Conservation (phyloP, 371 early-diverging fungal genomes). For the Zopfochytrium polystomum region DNA sequence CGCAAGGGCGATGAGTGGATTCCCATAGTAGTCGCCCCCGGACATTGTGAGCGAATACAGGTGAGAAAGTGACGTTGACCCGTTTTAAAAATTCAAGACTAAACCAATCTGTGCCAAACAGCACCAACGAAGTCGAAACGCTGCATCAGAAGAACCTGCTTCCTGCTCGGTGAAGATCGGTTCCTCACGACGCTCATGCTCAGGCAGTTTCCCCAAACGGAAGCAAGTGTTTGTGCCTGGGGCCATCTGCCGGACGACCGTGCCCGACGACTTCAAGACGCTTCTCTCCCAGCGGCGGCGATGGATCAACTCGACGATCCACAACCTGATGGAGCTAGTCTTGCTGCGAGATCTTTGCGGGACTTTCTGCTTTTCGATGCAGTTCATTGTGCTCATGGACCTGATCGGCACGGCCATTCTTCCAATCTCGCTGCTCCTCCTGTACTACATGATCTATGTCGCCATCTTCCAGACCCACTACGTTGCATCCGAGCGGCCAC, state of each 20-base stretch:
- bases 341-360: constrained; percentile 92
- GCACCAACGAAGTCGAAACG: constrained; percentile 90
- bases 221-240: constrained; percentile 93
- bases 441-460: constrained; percentile 70
- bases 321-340: constrained; percentile 92
- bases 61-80: too few relatives aligned
- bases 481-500: constrained; percentile 5
- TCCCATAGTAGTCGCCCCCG: constrained; percentile 89
- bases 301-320: constrained; percentile 99
- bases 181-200: constrained; percentile 98
- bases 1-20: constrained; percentile 57
- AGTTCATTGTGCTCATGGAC: constrained; percentile 81
- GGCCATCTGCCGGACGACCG: constrained; percentile 91
- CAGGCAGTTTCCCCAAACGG: constrained; percentile 88
- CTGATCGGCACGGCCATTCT: constrained; percentile 93
- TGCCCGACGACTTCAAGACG: constrained; percentile 86
- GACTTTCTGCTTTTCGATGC: constrained; percentile 97
- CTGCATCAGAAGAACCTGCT: constrained; percentile 97
- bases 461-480: constrained; percentile 14
- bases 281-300: constrained; percentile 93
- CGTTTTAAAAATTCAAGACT: too few relatives aligned
- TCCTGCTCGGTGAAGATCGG: constrained; percentile 97
- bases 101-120: too few relatives aligned
- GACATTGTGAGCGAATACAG: constrained; percentile 90
- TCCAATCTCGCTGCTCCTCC: constrained; percentile 90